phyloP scores from a whole-genome alignment of 257 asterid genomes.

The Solanum rostratum region DNA sequence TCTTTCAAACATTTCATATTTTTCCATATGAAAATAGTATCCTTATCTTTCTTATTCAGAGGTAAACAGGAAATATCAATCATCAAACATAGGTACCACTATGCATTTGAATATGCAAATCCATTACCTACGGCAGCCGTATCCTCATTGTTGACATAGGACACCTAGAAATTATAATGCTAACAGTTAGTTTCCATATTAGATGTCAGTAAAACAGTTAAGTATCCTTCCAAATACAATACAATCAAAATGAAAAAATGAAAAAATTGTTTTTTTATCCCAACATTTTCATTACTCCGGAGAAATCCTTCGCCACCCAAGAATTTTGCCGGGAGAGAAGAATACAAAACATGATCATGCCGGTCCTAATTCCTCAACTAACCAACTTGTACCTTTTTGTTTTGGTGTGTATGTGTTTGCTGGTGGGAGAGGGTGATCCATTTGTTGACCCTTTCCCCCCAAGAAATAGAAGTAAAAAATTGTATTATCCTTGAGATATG shows the following conservation, averaged over 20 bases:
- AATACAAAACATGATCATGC: background rate
- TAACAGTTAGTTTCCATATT: background rate
- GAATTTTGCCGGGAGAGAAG: conserved; percentile 13
- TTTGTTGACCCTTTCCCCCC: background rate
- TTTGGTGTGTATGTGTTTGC: no score
- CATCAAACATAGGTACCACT: no score
- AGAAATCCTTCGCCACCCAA: background rate
- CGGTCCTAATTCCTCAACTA: background rate
- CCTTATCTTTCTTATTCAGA: no score
- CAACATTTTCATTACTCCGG: conserved; percentile 9
- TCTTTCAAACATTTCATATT: no score
- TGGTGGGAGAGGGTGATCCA: background rate
- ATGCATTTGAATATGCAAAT: no score
- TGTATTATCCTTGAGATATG: background rate
- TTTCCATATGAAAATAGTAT: no score
- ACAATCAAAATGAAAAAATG: background rate
- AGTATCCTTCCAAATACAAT: background rate
- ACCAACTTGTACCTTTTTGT: no score
- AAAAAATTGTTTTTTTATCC: conserved; percentile 10
- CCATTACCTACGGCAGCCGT: conserved; percentile 1
- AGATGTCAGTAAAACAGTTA: background rate
- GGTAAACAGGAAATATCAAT: no score
- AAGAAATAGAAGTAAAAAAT: background rate
- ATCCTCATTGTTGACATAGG: conserved; percentile 9
- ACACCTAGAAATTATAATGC: conserved; percentile 5